These are phyloP conservation scores for Sclerotinia minor DNA, from an alignment of 2,329 filamentous ascomycete species.

Conservation along the genomic window DNA sequence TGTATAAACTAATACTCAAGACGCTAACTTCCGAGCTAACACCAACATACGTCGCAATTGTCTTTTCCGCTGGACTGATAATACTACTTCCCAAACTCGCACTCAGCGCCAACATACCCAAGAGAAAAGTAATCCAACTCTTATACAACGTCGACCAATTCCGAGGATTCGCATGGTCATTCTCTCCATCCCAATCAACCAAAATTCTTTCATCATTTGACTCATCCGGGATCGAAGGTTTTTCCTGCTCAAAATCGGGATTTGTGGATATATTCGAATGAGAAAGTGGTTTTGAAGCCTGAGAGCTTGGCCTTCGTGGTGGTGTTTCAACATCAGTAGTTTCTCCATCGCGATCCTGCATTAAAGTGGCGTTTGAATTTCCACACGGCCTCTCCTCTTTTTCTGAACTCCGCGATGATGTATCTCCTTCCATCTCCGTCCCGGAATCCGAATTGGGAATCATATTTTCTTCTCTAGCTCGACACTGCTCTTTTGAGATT, in stretches of 20 bases:
- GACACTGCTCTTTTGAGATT: background rate
- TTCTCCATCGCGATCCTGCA: constrained; percentile 5
- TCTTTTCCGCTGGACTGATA: constrained; percentile 48
- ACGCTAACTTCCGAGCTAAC: constrained; percentile 49
- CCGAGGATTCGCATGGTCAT: constrained; percentile 49
- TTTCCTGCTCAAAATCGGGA: background rate
- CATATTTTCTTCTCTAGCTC: background rate
- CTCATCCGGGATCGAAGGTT: background rate
- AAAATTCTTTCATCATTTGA: constrained; percentile 70
- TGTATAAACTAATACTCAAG: constrained; percentile 49
- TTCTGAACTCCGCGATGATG: background rate
- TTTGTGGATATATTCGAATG: background rate
- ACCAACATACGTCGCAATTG: constrained; percentile 46
- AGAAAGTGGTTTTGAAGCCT: background rate
- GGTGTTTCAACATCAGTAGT: constrained; percentile 18
- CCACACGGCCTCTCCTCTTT: background rate
- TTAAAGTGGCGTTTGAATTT: background rate
- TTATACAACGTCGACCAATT: constrained; percentile 49
- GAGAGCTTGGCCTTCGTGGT: constrained; percentile 2
- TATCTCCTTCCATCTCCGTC: background rate
- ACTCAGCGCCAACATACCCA: constrained; percentile 52
- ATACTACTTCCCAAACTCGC: constrained; percentile 53
- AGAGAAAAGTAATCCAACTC: constrained; percentile 50
- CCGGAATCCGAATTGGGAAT: constrained; percentile 12
- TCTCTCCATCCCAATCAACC: constrained; percentile 55